These are phyloP conservation scores for Ganoderma resinaceum DNA, from an alignment of 1,284 basidiomycete genomes.

Conservation along the genomic window DNA sequence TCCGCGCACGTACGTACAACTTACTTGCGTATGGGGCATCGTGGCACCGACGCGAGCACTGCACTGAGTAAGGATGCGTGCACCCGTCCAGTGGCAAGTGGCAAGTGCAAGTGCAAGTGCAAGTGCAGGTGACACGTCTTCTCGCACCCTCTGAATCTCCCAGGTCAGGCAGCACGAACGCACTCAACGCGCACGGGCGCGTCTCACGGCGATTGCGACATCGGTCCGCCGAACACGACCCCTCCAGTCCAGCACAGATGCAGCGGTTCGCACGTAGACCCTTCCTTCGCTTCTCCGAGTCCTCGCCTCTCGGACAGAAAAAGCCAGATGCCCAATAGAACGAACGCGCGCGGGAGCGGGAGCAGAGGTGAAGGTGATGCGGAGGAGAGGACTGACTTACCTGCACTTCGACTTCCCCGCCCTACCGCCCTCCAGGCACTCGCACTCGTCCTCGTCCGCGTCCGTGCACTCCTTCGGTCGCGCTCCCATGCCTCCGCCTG, in stretches of 20 bases:
- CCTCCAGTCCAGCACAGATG: not conserved
- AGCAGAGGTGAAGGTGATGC: not conserved
- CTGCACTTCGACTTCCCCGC: not conserved
- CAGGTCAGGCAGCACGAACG: not conserved
- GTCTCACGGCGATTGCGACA: not conserved
- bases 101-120: too few relatives aligned
- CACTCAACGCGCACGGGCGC: not conserved
- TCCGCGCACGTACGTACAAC: not conserved
- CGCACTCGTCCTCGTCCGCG: too few relatives aligned
- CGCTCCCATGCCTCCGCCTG: not conserved
- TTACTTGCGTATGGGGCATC: not conserved
- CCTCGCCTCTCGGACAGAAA: not conserved
- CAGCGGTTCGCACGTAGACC: not conserved
- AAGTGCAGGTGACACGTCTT: not conserved
- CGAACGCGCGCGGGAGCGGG: not conserved
- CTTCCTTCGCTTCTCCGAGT: too few relatives aligned
- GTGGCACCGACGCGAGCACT: not conserved
- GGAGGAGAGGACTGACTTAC: conserved; percentile 5
- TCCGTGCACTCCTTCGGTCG: not conserved
- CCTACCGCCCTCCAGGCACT: not conserved
- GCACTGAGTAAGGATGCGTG: not conserved
- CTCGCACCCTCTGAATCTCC: not conserved
- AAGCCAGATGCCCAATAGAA: not conserved
- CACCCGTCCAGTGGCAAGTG: not conserved
- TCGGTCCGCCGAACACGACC: not conserved